These are phyloP conservation scores for Saccharomycopsis fodiens DNA, from an alignment of 805 yeast genomes.

Conservation along the genomic window DNA sequence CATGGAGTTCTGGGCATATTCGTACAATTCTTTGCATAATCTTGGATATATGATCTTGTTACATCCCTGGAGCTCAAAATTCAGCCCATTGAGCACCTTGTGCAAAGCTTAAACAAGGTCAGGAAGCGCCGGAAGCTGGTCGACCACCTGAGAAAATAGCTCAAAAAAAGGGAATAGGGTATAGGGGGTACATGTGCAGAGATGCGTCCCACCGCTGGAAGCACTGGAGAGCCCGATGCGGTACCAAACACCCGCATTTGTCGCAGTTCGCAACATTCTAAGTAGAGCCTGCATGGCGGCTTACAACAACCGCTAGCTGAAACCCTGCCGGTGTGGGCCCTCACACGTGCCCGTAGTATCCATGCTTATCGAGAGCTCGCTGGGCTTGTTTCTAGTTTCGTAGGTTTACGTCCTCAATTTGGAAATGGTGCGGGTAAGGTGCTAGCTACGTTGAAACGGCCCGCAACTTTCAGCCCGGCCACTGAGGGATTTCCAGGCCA, in stretches of 20 bases:
- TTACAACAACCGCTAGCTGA: no score
- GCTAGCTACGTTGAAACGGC: background rate
- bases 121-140: background rate
- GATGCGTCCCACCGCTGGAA: background rate
- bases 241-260: background rate
- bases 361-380: background rate
- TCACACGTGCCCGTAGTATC: background rate
- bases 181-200: background rate
- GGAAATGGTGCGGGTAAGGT: background rate
- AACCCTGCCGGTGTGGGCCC: no score
- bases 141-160: background rate
- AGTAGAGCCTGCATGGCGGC: background rate
- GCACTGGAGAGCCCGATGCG: background rate
- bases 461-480: no score
- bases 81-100: no score
- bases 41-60: no score
- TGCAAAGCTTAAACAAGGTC: no score
- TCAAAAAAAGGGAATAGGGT: background rate
- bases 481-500: no score
- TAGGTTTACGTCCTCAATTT: background rate
- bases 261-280: background rate
- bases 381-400: background rate
- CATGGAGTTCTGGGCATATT: no score
- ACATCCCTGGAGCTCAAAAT: no score
- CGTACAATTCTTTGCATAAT: no score